Evolutionary conservation across 75 land plant species (phyloP).

Genomic region (Picea glauca): DNA sequence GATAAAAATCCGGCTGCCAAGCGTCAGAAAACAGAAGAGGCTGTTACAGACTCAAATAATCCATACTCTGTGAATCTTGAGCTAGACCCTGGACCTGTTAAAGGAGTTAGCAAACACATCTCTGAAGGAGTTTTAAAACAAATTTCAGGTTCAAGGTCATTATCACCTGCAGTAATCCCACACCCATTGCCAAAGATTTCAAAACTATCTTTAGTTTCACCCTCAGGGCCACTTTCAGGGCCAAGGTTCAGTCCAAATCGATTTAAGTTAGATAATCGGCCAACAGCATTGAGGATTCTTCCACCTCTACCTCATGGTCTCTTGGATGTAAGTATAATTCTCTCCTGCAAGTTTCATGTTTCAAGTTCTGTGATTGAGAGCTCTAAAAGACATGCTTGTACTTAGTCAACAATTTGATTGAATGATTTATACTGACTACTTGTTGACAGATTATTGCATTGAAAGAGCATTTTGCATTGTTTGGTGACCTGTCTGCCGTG

Average conservation of each 20-base stretch:
- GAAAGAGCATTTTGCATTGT: constrained; percentile 69
- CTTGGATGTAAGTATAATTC: constrained; percentile 48
- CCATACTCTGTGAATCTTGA: constrained; percentile 10
- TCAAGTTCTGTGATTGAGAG: background rate
- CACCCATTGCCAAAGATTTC: constrained; percentile 30
- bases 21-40: constrained; percentile 30
- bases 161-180: constrained; percentile 5
- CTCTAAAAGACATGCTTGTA: background rate
- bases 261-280: constrained; percentile 75
- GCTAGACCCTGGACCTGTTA: constrained; percentile 1
- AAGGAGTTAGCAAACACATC: constrained; percentile 15
- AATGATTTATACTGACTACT: background rate
- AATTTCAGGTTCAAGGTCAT: constrained; percentile 12
- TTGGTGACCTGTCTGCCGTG: constrained; percentile 65
- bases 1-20: constrained; percentile 17
- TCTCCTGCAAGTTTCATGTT: background rate
- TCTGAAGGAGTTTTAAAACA: constrained; percentile 18
- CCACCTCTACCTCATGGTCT: constrained; percentile 70
- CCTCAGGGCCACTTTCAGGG: constrained; percentile 13
- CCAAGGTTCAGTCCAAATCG: constrained; percentile 34
- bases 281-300: constrained; percentile 67
- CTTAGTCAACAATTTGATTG: background rate
- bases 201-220: constrained; percentile 15
- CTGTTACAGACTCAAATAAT: constrained; percentile 2
- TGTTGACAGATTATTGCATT: constrained; percentile 41